Evolutionary conservation across 306 rosid species (phyloP), one percentile per base, ranked within the genome.

Genomic region (Rosa persica): DNA sequence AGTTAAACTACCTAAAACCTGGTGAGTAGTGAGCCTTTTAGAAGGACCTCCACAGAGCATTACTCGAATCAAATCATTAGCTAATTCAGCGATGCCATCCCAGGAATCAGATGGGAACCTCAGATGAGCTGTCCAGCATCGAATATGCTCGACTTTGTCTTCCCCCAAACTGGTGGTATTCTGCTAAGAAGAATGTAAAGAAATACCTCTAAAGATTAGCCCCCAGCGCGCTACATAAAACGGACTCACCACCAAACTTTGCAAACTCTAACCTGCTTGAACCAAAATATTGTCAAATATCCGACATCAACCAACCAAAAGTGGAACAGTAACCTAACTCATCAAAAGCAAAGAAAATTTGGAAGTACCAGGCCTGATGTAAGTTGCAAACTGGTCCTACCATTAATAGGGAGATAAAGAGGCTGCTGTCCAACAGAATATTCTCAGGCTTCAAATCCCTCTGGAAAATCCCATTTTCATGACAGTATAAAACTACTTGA

Each of bases 321-420:
- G 23, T 39, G 72, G 30, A 38, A 8, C 23, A 78, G 70, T 75
- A 80, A 46, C n/a, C n/a, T n/a, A n/a, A 73, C 47, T 73, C 76
- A 57, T 57, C 83, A 57, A 76, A 68, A 84, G 68, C 80, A 71
- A 76, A 46, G 49, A 58, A 68, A 67, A 71, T 73, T 43, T 47
- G 75, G n/a, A 72, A 39, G 54, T 93, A 93, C 97, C 97, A 30
- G 97, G 94, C 82, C 88, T 88, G 82, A 93, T 85, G 83, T 90
- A 93, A 39, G 97, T 93, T 61, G 97, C 97, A 66, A 93, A n/a
- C n/a, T n/a, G n/a, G n/a, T n/a, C n/a, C 96, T 2, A 96, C 94
- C 84, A 93, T 93, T 93, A 58, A 93, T 89, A 4, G 97, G n/a
- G 96, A 78, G 97, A 93, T 3, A 94, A 88, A n/a, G 86, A 86